phyloP scores from a whole-genome alignment of 2,329 filamentous ascomycete genomes.

The Penicillium paneum region DNA sequence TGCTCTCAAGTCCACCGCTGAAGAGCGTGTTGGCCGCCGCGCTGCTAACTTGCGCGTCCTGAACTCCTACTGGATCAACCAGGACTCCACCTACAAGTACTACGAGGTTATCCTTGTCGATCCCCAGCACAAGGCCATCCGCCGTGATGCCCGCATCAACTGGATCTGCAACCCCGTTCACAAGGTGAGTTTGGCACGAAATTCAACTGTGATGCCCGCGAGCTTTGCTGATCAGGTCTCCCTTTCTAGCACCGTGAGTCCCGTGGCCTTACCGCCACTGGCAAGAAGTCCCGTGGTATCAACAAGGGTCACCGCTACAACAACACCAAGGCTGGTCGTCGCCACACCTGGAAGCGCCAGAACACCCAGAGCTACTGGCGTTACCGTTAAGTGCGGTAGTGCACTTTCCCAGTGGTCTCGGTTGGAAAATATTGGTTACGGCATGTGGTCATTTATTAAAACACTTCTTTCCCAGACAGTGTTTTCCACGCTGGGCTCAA shows the following conservation, averaged over 20 bases:
- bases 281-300: slow-evolving; percentile 99
- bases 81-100: slow-evolving; percentile 99
- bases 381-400: slow-evolving; percentile 66
- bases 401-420: slow-evolving; percentile 27
- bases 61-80: slow-evolving; percentile 99
- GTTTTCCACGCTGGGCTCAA: slow-evolving; percentile 31
- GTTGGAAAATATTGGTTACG: slow-evolving; percentile 32
- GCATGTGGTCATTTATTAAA: slow-evolving; percentile 37
- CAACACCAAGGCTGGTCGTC: slow-evolving; percentile 94
- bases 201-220: not conserved
- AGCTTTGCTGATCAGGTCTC: slow-evolving; percentile 22
- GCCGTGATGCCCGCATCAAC: slow-evolving; percentile 98
- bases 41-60: slow-evolving; percentile 99
- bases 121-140: slow-evolving; percentile 99
- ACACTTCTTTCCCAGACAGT: slow-evolving; percentile 31
- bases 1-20: slow-evolving; percentile 93
- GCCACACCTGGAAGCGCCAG: slow-evolving; percentile 99
- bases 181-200: slow-evolving; percentile 57
- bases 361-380: slow-evolving; percentile 99
- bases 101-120: slow-evolving; percentile 99
- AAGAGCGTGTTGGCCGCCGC: slow-evolving; percentile 99
- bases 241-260: slow-evolving; percentile 78
- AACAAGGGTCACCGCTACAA: slow-evolving; percentile 99
- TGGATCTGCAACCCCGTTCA: slow-evolving; percentile 99
- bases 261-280: slow-evolving; percentile 94